Evolutionary conservation across 306 rosid genomes (phyloP), one percentile per base, ranked within the genome.

Genomic region (Medicago arabica): DNA sequence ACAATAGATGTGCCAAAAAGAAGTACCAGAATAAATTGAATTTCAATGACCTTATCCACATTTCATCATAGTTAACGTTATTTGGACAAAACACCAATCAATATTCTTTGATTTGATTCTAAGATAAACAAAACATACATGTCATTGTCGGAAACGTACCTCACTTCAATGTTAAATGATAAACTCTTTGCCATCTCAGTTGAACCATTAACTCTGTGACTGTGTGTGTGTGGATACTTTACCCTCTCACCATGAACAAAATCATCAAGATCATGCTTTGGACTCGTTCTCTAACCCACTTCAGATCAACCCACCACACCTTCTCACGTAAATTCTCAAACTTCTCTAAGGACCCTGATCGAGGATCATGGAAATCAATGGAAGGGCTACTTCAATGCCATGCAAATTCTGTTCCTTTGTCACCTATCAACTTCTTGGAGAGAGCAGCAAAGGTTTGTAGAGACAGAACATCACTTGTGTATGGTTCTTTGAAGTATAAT

Each of bases 391-490:
- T 90, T 59, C 91, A 63, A 54, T 87, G 88, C 78, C 12, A 90
- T 2, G 98, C 96, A 13, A 94, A 94, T 76, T 74, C 69, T 21
- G 84, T 39, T 50, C 93, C 98, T 62, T 49, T 94, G 77, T 82
- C 98, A 69, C 97, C 98, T 1, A 50, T 94, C 36, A 75, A 75
- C 70, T 94, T 94, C 79, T 43, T 94, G 77, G 96, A 92, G 75
- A 86, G 95, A 85, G 90, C 98, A 19, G 88, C 97, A 0, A 86
- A 78, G 76, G 88, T 75, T 57, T 87, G 89, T 72, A 39, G 83
- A 23, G 86, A 90, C 67, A 62, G 84, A 54, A 85, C 89, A 40
- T 92, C 97, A 4, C 50, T 95, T 10, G 80, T 95, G 9, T 86
- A 88, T 74, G 97, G 93, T 46, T 67, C 83, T 62, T 6, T 75